Conservation (phyloP, 169 alveolate species). For the Perkinsus chesapeaki region DNA sequence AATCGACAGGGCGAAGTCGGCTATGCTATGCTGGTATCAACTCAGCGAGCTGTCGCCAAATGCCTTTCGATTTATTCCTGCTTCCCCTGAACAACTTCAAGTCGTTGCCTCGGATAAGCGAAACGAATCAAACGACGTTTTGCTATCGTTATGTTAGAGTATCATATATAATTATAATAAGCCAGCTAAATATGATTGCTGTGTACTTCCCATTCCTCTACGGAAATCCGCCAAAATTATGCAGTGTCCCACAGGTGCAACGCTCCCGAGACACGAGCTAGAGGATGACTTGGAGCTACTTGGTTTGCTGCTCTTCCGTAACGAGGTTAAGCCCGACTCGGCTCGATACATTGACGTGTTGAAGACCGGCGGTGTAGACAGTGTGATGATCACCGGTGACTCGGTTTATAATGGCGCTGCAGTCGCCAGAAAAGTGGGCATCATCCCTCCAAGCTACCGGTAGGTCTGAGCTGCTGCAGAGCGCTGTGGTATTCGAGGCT, state of each 20-base stretch:
- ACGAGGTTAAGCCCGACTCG: constrained; percentile 21
- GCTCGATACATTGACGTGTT: background rate
- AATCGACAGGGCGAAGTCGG: too few relatives aligned
- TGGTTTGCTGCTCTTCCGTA: constrained; percentile 13
- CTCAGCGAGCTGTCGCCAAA: too few relatives aligned
- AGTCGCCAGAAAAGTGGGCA: background rate
- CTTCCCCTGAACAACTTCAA: too few relatives aligned
- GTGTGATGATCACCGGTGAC: background rate
- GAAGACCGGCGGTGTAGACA: background rate
- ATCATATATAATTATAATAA: too few relatives aligned
- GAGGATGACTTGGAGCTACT: constrained; percentile 9
- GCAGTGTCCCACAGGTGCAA: background rate
- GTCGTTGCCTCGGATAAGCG: too few relatives aligned
- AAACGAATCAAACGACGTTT: too few relatives aligned
- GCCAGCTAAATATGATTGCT: too few relatives aligned
- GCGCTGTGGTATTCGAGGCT: background rate
- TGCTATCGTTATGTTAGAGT: too few relatives aligned
- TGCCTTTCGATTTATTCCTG: too few relatives aligned
- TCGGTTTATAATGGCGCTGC: background rate
- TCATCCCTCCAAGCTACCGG: background rate
- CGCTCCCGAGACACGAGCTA: background rate
- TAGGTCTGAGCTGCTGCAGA: background rate
- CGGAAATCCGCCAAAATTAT: too few relatives aligned
- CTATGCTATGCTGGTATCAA: too few relatives aligned
- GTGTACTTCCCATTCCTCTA: too few relatives aligned